Base-by-base conservation (phyloP, 495 filamentous ascomycete species). In the Pseudotulostoma volvatum region DNA sequence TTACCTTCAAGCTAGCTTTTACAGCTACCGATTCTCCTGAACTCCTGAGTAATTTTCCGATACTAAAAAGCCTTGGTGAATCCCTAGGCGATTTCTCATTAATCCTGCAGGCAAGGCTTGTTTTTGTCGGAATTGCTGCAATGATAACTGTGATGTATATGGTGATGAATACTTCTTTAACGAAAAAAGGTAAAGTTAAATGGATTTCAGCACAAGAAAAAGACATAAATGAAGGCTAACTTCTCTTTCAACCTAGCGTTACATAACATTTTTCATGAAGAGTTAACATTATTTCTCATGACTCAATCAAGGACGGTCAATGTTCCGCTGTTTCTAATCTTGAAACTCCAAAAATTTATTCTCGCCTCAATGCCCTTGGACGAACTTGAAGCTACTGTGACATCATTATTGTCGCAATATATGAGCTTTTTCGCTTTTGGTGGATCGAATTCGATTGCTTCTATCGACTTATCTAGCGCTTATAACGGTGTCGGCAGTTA, bases 401-500 rank as follows among this genome's bases (percentile, higher is more conserved):
- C 79, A 0, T 73, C 67, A 8, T 50, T 84, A 3, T 66, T 87
- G 11, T 64, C 79, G 43, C 82, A 84, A 48, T 77, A 77, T 58
- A 58, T 71, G 37, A 72, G 79, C 32, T 96, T 93, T 65, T 99
- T 96, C 50, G 78, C 82, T n/a, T 72, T 81, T 47, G 92, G 86
- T 18, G 84, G 84, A 42, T 79, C 81, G 16, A 99, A 99, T 51
- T 79, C 87, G 15, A 88, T 99, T 36, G 90, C 85, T 15, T 84
- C 79, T 9, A 74, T 93, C 36, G 84, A 92, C 44, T 64, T 93
- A 8, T 82, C 78, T 0, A 83, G 70, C 49, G 83, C 79, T 9
- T 92, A 92, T 49, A 93, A 93, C 46, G 84, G 84, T 17, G 63
- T 93, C 14, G 66, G 61, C 37, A 71, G 66, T 19, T 93, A 81